Evolutionary conservation across 768 basidiomycete species (phyloP), one percentile per base, ranked within the genome.

Genomic region (Floccularia luteovirens): DNA sequence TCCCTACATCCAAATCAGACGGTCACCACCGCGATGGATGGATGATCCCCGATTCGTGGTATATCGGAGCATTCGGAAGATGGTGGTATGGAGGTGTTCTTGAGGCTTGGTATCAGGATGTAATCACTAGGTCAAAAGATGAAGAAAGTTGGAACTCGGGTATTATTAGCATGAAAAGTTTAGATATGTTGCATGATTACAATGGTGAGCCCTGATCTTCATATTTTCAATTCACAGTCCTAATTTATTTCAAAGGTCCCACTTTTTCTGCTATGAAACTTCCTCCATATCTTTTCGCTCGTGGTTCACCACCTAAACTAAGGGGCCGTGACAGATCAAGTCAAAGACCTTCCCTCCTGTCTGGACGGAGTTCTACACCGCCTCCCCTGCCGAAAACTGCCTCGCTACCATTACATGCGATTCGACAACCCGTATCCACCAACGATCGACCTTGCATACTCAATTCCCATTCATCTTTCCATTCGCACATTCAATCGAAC

Each of bases 71-170:
- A 8, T 93, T 93, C 60, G 91, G 91, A 1, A 78, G 74, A 46
- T 94, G 91, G 91, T 93, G 87, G 83, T 68, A 82, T 34, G 89
- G 84, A 32, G 88, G 87, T 28, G 62, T 76, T n/a, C 67, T 90
- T 42, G 82, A 88, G 47, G 70, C 78, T n/a, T 85, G 83, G 80
- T 87, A 79, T 63, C 75, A 77, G 48, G 77, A 83, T 60, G 72
- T 76, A 42, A 67, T 82, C 48, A 63, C 74, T 24, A 65, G 74
- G 42, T 68, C 74, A 19, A 82, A 75, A 48, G 80, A 82, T 43
- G 73, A 82, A 43, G 82, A 87, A 55, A 73, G 79, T 47, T 81
- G 81, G 74, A 79, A 72, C 39, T 84, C 86, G 10, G 87, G 87
- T 28, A 82, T 90, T 43, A 62, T 89, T 36, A 77, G 73, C 44